Conservation (phyloP, 139 green algal genomes). For the Chlorella sorokiniana region DNA sequence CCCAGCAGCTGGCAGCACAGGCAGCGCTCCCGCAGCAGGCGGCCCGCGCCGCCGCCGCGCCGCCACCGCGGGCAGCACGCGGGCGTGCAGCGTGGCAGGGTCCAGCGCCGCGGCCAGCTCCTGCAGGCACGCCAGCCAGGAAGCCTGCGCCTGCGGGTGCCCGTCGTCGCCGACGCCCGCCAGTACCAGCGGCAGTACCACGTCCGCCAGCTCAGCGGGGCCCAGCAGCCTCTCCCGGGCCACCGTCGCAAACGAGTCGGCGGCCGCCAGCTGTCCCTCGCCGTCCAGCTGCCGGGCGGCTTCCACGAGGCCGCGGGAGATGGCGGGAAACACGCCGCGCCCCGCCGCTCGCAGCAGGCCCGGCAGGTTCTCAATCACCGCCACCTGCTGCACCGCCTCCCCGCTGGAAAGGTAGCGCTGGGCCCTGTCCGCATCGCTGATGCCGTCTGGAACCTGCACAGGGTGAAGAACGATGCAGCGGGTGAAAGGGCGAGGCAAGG, state of each 20-base stretch:
- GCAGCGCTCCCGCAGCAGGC: constrained; percentile 8
- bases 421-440: constrained; percentile 20
- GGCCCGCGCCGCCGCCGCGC: background rate
- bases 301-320: background rate
- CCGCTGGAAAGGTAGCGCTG: constrained; percentile 6
- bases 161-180: background rate
- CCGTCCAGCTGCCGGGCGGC: background rate
- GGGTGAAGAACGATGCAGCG: background rate
- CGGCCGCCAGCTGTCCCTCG: constrained; percentile 13
- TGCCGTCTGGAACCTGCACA: constrained; percentile 11
- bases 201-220: background rate
- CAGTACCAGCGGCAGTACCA: constrained; percentile 16
- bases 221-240: constrained; percentile 19
- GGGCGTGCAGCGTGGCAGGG: background rate
- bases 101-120: constrained; percentile 4
- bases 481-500: too few relatives aligned
- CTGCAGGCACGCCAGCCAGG: constrained; percentile 25
- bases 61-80: background rate
- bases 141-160: background rate
- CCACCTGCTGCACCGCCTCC: constrained; percentile 13
- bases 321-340: background rate
- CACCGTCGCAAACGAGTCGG: background rate
- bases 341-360: constrained; percentile 24
- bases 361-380: constrained; percentile 23
- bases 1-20: constrained; percentile 25